phyloP scores from a whole-genome alignment of 495 filamentous ascomycete genomes.

The Penicillium daleae region DNA sequence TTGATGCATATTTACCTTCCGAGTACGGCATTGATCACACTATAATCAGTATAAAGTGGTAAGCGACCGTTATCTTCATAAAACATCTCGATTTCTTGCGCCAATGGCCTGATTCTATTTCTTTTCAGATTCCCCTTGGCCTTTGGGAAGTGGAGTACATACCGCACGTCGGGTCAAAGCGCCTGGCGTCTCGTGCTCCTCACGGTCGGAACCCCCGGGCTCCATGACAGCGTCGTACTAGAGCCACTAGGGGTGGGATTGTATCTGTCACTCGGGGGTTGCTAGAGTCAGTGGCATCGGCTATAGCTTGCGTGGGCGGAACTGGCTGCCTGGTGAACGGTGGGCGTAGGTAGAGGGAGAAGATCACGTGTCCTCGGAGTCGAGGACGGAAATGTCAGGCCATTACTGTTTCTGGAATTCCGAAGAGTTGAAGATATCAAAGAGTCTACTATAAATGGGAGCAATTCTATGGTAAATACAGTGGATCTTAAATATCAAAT shows the following conservation, averaged over 20 bases:
- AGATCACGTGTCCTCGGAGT: conserved; percentile 6
- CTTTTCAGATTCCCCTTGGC: not conserved
- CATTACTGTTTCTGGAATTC: not conserved
- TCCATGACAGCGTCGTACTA: conserved; percentile 30
- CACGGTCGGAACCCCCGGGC: conserved; percentile 39
- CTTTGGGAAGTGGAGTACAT: conserved; percentile 26
- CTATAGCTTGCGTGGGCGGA: not conserved
- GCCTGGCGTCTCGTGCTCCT: conserved; percentile 32
- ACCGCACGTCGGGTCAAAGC: conserved; percentile 36
- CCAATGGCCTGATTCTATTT: not conserved
- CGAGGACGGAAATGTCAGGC: conserved; percentile 1
- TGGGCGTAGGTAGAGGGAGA: not conserved
- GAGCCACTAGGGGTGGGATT: not conserved
- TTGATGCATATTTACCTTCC: conserved; percentile 47
- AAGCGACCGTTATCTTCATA: not conserved
- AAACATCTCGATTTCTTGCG: not conserved
- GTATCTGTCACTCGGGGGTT: not conserved
- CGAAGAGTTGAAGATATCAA: not conserved
- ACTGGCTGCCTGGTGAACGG: not conserved
- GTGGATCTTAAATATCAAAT: not conserved
- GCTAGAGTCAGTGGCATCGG: not conserved
- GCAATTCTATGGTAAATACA: not conserved
- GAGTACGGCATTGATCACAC: conserved; percentile 55
- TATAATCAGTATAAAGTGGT: conserved; percentile 25
- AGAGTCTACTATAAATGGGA: not conserved